phyloP scores from a whole-genome alignment of 2,329 filamentous ascomycete species.

The Botrytis hyacinthi region DNA sequence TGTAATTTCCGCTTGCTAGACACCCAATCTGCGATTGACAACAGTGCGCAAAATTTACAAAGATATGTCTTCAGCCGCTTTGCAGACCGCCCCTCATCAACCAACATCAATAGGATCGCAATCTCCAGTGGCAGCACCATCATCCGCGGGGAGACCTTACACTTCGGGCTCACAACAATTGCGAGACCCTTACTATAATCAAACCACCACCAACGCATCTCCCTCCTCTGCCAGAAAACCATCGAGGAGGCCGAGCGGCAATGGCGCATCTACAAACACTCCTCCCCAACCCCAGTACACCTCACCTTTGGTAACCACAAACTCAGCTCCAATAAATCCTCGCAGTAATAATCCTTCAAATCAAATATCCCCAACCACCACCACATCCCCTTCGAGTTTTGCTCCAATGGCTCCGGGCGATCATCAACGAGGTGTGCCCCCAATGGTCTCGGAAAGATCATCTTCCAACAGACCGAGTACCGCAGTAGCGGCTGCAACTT shows the following conservation, averaged over 20 bases:
- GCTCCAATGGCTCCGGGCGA: slow-evolving; percentile 43
- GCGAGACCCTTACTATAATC: slow-evolving; percentile 54
- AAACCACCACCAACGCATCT: slow-evolving; percentile 42
- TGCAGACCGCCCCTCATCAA: slow-evolving; percentile 60
- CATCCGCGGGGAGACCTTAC: slow-evolving; percentile 51
- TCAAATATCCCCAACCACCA: slow-evolving; percentile 42
- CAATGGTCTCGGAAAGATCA: slow-evolving; percentile 75
- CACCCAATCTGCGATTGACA: slow-evolving; percentile 22
- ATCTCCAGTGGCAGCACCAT: slow-evolving; percentile 47
- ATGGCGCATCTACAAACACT: slow-evolving; percentile 41
- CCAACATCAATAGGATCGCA: slow-evolving; percentile 47
- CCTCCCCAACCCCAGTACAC: slow-evolving; percentile 35
- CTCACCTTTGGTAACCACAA: slow-evolving; percentile 30
- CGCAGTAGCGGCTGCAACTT: slow-evolving; percentile 39
- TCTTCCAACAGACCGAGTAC: slow-evolving; percentile 59
- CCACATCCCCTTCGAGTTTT: slow-evolving; percentile 42
- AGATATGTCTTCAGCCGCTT: slow-evolving; percentile 62
- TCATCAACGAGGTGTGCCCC: slow-evolving; percentile 61
- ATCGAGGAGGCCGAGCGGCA: slow-evolving; percentile 53
- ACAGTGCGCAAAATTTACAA: slow-evolving; percentile 29
- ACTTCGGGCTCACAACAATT: slow-evolving; percentile 52
- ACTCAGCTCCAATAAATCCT: slow-evolving; percentile 25
- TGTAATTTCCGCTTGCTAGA: slow-evolving; percentile 14
- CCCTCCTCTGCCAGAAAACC: slow-evolving; percentile 51
- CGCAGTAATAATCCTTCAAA: slow-evolving; percentile 38